A percentile compares a stretch with the other conserved stretches of the same genome.
Evolutionary conservation across 148 eudicot species (phyloP).

Genomic region (Cornus florida): DNA sequence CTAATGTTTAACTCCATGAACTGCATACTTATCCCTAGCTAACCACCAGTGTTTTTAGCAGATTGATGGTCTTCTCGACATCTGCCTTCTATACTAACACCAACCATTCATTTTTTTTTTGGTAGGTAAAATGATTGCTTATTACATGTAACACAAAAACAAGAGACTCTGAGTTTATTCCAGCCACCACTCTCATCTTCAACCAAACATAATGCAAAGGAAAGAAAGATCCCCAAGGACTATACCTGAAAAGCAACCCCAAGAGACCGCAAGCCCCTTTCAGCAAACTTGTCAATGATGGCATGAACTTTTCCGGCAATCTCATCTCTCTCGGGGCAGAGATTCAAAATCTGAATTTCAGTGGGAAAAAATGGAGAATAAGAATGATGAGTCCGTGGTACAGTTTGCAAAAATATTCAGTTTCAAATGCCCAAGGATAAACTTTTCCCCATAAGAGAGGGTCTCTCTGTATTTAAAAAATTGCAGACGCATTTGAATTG

Average conservation of each 20-base stretch:
- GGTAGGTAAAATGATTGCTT: not conserved
- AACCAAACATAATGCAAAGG: not conserved
- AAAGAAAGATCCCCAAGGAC: not conserved
- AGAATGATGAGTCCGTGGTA: not conserved
- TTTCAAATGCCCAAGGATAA: not conserved
- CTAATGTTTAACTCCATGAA: not conserved
- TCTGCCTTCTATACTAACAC: not conserved
- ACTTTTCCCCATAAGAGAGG: not conserved
- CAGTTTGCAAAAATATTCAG: not conserved
- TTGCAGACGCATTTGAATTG: no score
- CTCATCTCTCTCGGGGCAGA: conserved; percentile 53
- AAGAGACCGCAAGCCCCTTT: conserved; percentile 70
- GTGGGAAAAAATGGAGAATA: not conserved
- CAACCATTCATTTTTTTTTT: not conserved
- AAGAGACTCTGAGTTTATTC: not conserved
- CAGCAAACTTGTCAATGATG: conserved; percentile 70
- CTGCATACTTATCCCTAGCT: not conserved
- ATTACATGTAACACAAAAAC: not conserved
- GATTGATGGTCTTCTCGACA: not conserved
- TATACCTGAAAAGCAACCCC: conserved; percentile 71
- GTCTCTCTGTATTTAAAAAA: not conserved
- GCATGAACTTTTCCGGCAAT: conserved; percentile 56
- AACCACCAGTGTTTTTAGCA: not conserved
- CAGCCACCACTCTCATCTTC: not conserved
- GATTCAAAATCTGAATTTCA: conserved; percentile 51